Base-by-base conservation (phyloP, 2,329 filamentous ascomycete species). In the Alternaria brassicicola region DNA sequence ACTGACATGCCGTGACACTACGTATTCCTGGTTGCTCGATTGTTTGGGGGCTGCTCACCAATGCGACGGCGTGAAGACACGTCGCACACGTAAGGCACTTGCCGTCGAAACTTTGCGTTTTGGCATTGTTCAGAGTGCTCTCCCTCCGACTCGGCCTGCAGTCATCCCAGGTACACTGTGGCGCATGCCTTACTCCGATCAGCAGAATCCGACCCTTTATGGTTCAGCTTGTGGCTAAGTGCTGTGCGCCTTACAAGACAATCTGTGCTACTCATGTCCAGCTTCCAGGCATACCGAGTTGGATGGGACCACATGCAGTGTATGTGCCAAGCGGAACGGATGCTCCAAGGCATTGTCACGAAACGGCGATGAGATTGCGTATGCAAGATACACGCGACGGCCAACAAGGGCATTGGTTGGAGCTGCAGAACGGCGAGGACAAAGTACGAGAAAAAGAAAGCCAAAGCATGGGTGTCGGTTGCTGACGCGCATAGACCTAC, bases 211-310 rank as follows among this genome's bases (percentile, higher is more conserved):
- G 12, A 30, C n/a, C 48, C 26, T 15, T 35, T 35, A 23, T 15
- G 45, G 45, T 19, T 31, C 17, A 23, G 36, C 33, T 19, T 51
- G 49, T 52, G 49, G 49, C 49, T 52, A n/a, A 42, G 39, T 42
- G 39, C 21, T 12, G 49, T 33, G 38, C 9, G 49, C 49, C 49
- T 52, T 52, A 31, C 38, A 42, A 10, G 21, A 41, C 38, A 42
- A 8, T 7, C 13, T 42, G 39, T 21, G 21, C 39, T 42, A 42
- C 21, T n/a, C 39, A 17, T 15, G 39, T 23, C 39, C 21, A 42
- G 39, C 39, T n/a, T 25, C 39, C 25, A 25, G 12, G 21, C n/a
- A n/a, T 42, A 25, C 39, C 39, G 13, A 7, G 5, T 8, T 26
- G 6, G 39, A 42, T 8, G 21, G 9, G 13, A 26, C 21, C n/a